Conservation (phyloP, 805 yeast species). For the Nakazawaea siamensis region DNA sequence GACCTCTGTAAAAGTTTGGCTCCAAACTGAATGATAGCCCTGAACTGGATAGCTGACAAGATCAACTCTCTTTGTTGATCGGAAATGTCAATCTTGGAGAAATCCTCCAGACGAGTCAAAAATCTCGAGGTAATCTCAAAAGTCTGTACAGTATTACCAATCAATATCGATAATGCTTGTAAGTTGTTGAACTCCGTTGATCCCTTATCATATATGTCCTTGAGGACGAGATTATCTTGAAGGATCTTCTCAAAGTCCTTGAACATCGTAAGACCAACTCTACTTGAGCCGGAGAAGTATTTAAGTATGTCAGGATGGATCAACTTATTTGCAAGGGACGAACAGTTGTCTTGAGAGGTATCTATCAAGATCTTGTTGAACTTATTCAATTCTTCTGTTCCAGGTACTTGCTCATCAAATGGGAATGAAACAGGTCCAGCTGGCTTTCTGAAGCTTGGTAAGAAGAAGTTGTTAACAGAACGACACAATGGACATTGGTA, state of each 20-base stretch:
- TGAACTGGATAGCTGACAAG: conserved; percentile 34
- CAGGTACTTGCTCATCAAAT: too few species aligned
- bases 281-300: conserved; percentile 10
- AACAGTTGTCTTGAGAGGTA: conserved; percentile 22
- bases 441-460: too few species aligned
- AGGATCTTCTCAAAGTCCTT: conserved; percentile 15
- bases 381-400: too few species aligned
- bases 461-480: conserved; percentile 31
- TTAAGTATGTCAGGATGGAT: conserved; percentile 20
- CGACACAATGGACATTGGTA: conserved; percentile 46
- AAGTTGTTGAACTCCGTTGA: conserved; percentile 10
- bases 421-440: too few species aligned
- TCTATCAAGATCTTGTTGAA: conserved; percentile 21
- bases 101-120: conserved; percentile 15
- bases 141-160: conserved; percentile 47
- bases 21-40: too few species aligned
- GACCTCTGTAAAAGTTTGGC: conserved; percentile 17
- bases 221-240: conserved; percentile 13
- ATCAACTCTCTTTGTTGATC: conserved; percentile 20
- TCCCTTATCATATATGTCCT: conserved; percentile 6
- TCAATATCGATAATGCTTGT: conserved; percentile 18
- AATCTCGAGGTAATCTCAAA: conserved; percentile 51
- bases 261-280: conserved; percentile 11
- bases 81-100: not conserved
- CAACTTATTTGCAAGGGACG: conserved; percentile 18